Evolutionary conservation across 345 rosid genomes (phyloP), one percentile per base, ranked within the genome.

Genomic region (Ceriops zippeliana): DNA sequence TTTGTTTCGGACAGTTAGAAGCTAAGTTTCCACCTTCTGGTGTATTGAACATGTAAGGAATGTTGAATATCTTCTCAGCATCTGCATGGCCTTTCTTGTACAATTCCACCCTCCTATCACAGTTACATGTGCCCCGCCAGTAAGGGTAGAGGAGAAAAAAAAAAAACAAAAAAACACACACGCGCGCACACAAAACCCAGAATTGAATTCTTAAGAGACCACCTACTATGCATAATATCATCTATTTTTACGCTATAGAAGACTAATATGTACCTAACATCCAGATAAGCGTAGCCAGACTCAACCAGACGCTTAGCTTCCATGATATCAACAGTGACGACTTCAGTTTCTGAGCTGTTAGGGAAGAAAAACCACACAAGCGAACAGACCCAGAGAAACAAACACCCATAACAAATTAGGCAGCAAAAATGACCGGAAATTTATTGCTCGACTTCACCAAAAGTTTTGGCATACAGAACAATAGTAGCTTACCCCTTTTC

Each of bases 31-130:
- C 10, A 34, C 93, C 96, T 59, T 83, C 75, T 66, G 90, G 81
- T 42, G 89, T 85, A 70, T 65, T 78, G 63, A 90, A 82, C 87
- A 87, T 60, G 83, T 85, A 87, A 47, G 98, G 97, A 75, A 89
- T 80, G 77, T 89, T 90, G 51, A 80, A 37, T 65, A 86, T 76
- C 71, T 82, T 85, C 28, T 76, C 78, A 5, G 82, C 76, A 68
- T 75, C 24, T 7, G 22, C 28, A 54, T 54, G 58, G 11, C 58
- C 26, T 54, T n/a, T 54, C 58, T 7, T 7, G 26, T n/a, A 54
- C 58, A n/a, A 10, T 54, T 54, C 26, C 27, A 54, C 26, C 28
- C 2, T 22, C 49, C 59, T 52, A 7, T 22, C 3, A n/a, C 26
- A 54, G 2, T 0, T 1, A 54, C 7, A 7, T 54, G 28, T 1